These are phyloP conservation scores for Anthracocystis setariae DNA, from an alignment of 1,284 basidiomycete species.

Conservation along the genomic window DNA sequence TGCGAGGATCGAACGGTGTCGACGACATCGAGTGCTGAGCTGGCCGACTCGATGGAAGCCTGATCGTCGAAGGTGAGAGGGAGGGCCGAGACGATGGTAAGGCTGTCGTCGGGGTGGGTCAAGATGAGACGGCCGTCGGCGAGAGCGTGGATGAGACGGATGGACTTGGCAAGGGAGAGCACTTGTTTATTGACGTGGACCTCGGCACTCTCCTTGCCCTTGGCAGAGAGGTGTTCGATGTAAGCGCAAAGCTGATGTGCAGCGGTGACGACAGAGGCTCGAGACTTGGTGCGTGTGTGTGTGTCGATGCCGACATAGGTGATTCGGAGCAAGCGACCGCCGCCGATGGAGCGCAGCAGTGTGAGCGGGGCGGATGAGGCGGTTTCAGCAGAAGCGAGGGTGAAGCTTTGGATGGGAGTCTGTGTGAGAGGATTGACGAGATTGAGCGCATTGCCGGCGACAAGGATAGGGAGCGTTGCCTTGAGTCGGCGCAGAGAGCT, in stretches of 20 bases:
- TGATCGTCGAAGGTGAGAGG: conserved; percentile 26
- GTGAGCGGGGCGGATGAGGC: conserved; percentile 36
- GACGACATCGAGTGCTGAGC: conserved; percentile 19
- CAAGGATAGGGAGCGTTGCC: conserved; percentile 36
- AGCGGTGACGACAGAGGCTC: conserved; percentile 15
- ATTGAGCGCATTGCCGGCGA: conserved; percentile 37
- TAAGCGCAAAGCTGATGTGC: conserved; percentile 33
- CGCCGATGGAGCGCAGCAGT: conserved; percentile 25
- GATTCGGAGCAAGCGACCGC: conserved; percentile 26
- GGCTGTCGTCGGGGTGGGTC: conserved; percentile 37
- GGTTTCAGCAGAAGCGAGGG: conserved; percentile 31
- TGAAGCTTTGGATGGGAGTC: conserved; percentile 46
- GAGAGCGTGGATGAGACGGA: conserved; percentile 41
- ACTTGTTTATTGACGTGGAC: conserved; percentile 33
- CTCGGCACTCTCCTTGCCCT: conserved; percentile 43
- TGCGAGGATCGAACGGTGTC: conserved; percentile 15
- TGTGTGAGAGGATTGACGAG: conserved; percentile 47
- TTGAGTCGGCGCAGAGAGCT: conserved; percentile 34
- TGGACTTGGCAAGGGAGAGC: conserved; percentile 18
- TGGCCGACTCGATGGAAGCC: conserved; percentile 13
- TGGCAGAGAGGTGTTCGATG: conserved; percentile 43
- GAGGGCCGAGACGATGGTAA: conserved; percentile 22
- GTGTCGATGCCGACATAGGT: conserved; percentile 39
- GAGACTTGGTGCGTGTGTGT: conserved; percentile 16
- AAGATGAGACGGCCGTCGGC: conserved; percentile 34